Evolutionary conservation across 345 rosid species (phyloP), one percentile per base, ranked within the genome.

Genomic region (Hibiscus mutabilis): DNA sequence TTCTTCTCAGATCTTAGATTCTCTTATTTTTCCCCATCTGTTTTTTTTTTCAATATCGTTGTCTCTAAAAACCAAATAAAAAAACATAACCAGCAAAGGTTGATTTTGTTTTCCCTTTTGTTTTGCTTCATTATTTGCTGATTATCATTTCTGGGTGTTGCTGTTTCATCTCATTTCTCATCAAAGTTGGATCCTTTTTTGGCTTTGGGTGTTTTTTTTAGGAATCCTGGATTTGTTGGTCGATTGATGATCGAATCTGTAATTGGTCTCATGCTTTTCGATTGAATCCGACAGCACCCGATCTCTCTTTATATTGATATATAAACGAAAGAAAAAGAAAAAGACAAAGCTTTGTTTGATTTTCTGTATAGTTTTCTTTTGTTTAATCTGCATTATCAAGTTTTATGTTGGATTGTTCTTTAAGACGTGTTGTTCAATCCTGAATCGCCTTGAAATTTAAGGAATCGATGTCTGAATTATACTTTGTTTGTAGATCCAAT

Each of bases 211-310:
- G 13, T 37, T 37, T 7, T 66, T 76, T 74, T 60, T 60, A 79
- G 84, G 84, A 84, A 79, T 80, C 77, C 75, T 80, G 79, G 81
- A 74, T 83, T 83, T 42, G 82, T 75, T 84, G 76, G 78, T 85
- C 75, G 86, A 81, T 85, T 72, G 67, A 37, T 78, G 61, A 31
- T 76, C 73, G 81, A 47, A 78, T 81, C 88, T 82, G 78, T 82
- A 63, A 70, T 65, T 60, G 60, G 49, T 69, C 65, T 37, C 53
- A 46, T 68, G 75, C 71, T 79, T 66, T 71, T 81, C 71, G 78
- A 74, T 74, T 83, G 79, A 85, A 82, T 88, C 87, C 86, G 74
- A 79, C 78, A 80, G 66, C 68, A 77, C 78, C 83, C 81, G 62
- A 70, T 77, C 84, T 69, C 63, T 69, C 57, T 72, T 60, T 68